Evolutionary conservation across 495 filamentous ascomycete genomes (phyloP), one percentile per base, ranked within the genome.

Genomic region (Symbiotaphrina buchneri): DNA sequence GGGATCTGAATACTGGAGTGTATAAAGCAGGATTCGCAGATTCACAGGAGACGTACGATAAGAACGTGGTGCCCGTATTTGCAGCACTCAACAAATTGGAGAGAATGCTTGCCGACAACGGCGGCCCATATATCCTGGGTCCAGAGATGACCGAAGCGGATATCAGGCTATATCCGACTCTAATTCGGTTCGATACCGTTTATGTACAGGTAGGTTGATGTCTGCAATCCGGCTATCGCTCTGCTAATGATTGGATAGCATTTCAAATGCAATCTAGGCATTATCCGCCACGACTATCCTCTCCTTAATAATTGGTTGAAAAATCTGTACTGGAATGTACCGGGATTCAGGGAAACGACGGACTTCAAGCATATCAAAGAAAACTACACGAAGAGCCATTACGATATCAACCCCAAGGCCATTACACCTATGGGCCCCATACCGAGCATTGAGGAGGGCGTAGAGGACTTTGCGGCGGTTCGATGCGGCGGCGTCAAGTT

Each of bases 231-330:
- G n/a, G n/a, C n/a, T n/a, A n/a, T n/a, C n/a, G n/a, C n/a, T n/a
- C n/a, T n/a, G n/a, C n/a, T n/a, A n/a, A n/a, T n/a, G n/a, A n/a
- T n/a, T n/a, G n/a, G n/a, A n/a, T n/a, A 64, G 43, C 60, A 66
- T 40, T 68, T 68, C 48, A 66, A 66, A 43, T 61, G 57, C 37
- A 69, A 64, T 34, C 34, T 65, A 10, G 58, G 59, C 6, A 65
- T 40, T 17, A 55, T 68, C 20, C 43, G 63, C n/a, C 51, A 61
- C 36, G 47, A 56, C 24, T 67, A 68, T 30, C 63, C 63, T 0
- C 43, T 53, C 0, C 29, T 67, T 27, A 46, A 59, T 38, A 53
- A 56, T 27, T 69, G 61, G 58, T 29, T 67, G 42, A 61, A 55
- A 43, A 41, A 49, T 18, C 27, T 67, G 39, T 65, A 63, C 36